Evolutionary conservation across 2,329 filamentous ascomycete species (phyloP), one percentile per base, ranked within the genome.

Genomic region (Fusarium sp.): DNA sequence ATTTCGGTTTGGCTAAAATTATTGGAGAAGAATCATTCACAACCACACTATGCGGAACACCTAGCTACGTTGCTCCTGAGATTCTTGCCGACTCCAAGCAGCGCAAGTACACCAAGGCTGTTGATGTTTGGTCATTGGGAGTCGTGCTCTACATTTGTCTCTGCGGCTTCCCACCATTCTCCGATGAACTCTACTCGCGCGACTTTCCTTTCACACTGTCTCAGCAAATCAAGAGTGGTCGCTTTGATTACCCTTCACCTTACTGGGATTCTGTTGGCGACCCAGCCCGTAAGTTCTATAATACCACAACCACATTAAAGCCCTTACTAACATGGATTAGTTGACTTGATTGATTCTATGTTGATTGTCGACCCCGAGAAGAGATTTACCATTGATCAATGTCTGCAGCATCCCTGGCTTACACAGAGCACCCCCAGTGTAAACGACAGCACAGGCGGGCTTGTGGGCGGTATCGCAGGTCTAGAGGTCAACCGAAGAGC

Each of bases 1-100:
- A 99, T 79, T 99, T 99, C 79, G 96, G 96, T 45, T 85, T 99
- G 37, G 95, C 96, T 41, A 99, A 99, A 81, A 98, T 99, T 70
- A 97, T 99, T 70, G 96, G 96, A 66, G 96, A 99, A 78, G 94
- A 97, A 76, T 97, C 95, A 0, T 99, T 99, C 77, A 98, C 96
- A 2, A 97, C 94, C 0, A 98, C 96, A 1, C 82, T 99, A 67
- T 96, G 96, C 77, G 96, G 96, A 67, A 99, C 96, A n/a, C 96
- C 95, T 7, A 96, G 92, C 78, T 97, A 99, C 77, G 95, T 98
- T 63, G 96, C 96, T 2, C 96, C 96, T 1, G 96, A 99, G 78
- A 97, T 99, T 58, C 83, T 99, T 6, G 91, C 94, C 74, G 92
- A 94, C 66, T 89, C 87, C 19, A 90, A 88, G 73, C 88, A 93